Evolutionary conservation across 345 rosid species (phyloP).

Genomic region (Citrus reticulata): DNA sequence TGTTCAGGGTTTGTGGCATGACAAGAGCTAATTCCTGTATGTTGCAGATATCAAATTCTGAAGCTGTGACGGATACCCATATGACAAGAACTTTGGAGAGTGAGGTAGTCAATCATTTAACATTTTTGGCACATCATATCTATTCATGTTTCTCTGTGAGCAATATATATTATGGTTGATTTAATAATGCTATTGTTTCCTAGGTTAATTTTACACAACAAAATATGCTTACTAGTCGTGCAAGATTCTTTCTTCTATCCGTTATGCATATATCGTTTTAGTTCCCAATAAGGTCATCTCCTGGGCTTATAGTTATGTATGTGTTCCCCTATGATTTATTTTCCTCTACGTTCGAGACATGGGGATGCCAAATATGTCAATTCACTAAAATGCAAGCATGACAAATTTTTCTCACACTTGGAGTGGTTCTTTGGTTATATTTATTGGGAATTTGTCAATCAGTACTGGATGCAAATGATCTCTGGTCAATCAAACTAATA

Average conservation of each 20-base stretch:
- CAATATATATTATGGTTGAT: neutral
- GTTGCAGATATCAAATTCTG: constrained; percentile 49
- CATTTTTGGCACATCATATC: neutral
- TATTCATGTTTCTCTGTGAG: neutral
- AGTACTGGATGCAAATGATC: neutral
- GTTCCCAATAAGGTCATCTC: neutral
- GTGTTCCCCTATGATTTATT: neutral
- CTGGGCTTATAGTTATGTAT: neutral
- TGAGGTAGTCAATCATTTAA: constrained; percentile 42
- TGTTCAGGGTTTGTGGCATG: neutral
- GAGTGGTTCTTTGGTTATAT: constrained; percentile 4
- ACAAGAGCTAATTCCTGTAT: constrained; percentile 1
- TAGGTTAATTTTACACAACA: neutral
- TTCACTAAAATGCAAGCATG: neutral
- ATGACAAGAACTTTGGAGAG: constrained; percentile 27
- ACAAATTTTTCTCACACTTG: neutral
- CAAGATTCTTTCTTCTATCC: neutral
- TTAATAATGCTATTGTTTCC: neutral
- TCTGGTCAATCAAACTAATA: neutral
- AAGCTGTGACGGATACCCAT: constrained; percentile 33
- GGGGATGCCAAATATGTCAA: neutral
- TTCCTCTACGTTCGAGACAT: neutral
- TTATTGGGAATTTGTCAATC: neutral
- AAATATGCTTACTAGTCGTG: neutral
- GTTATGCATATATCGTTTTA: neutral